phyloP scores from a whole-genome alignment of 371 early-diverging fungal species.

The Haplosporangium sp. region DNA sequence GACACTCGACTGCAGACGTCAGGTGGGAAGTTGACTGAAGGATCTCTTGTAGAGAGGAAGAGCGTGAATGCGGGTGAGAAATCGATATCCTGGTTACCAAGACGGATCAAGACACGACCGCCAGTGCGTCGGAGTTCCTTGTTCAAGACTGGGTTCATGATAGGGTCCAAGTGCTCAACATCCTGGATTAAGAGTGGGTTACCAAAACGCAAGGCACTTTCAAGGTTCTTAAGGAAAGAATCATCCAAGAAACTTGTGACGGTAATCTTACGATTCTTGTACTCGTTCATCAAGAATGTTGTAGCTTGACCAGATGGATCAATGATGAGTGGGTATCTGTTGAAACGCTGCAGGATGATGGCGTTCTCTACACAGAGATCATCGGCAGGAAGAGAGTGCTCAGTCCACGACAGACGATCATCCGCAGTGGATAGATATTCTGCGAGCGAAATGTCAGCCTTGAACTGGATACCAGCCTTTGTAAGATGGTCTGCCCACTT shows the following conservation, averaged over 20 bases:
- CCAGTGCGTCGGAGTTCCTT: slow-evolving; percentile 96
- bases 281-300: slow-evolving; percentile 88
- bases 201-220: slow-evolving; percentile 98
- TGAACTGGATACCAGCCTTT: slow-evolving; percentile 83
- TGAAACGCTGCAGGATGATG: slow-evolving; percentile 94
- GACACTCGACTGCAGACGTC: slow-evolving; percentile 97
- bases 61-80: slow-evolving; percentile 97
- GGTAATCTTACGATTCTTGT: slow-evolving; percentile 88
- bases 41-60: slow-evolving; percentile 94
- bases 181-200: slow-evolving; percentile 97
- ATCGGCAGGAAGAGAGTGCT: slow-evolving; percentile 88
- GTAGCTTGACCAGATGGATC: slow-evolving; percentile 97
- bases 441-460: slow-evolving; percentile 85
- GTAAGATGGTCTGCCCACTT: slow-evolving; percentile 86
- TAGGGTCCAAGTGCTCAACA: slow-evolving; percentile 97
- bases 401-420: slow-evolving; percentile 93
- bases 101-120: slow-evolving; percentile 94
- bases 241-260: slow-evolving; percentile 98
- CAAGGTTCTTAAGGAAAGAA: slow-evolving; percentile 96
- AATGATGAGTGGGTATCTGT: slow-evolving; percentile 96
- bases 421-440: slow-evolving; percentile 96
- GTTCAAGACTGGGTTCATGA: slow-evolving; percentile 97
- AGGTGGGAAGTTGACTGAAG: slow-evolving; percentile 92
- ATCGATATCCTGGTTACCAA: slow-evolving; percentile 98
- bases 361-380: slow-evolving; percentile 97